These are phyloP conservation scores for Botrytis deweyae DNA, from an alignment of 2,329 filamentous ascomycete species.

Conservation along the genomic window DNA sequence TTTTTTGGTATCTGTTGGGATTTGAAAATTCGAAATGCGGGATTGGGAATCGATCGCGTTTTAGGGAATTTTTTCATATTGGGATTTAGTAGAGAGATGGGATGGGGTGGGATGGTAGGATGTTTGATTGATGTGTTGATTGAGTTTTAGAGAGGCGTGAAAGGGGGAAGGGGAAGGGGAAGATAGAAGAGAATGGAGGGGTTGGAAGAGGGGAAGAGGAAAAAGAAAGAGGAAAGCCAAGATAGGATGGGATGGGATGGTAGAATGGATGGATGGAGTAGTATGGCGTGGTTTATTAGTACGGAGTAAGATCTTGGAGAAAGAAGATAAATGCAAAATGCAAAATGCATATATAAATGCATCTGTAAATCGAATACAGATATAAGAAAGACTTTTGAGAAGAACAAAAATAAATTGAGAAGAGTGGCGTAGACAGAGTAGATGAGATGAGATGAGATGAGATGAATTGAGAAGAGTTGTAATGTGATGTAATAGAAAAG, in stretches of 20 bases:
- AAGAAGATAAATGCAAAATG: background rate
- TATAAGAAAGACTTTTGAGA: background rate
- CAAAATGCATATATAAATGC: background rate
- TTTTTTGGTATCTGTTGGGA: conserved; percentile 8
- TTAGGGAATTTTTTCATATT: background rate
- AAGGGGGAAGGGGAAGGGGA: background rate
- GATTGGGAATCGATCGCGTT: background rate
- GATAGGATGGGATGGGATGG: background rate
- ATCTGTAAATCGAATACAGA: background rate
- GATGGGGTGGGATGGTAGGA: background rate
- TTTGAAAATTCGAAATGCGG: conserved; percentile 11
- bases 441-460: background rate
- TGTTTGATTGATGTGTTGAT: background rate
- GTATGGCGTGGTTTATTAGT: background rate
- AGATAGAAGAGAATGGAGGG: background rate
- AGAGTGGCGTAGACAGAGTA: background rate
- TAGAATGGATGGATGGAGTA: background rate
- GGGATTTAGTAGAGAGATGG: background rate
- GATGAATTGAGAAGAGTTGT: background rate
- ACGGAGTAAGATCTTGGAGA: background rate
- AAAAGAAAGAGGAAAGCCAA: background rate
- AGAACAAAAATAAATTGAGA: background rate
- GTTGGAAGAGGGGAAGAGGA: background rate
- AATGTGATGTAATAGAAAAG: too few species aligned
- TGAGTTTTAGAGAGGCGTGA: background rate